phyloP scores from a whole-genome alignment of 2,329 filamentous ascomycete species.

The Colletotrichum sp. region DNA sequence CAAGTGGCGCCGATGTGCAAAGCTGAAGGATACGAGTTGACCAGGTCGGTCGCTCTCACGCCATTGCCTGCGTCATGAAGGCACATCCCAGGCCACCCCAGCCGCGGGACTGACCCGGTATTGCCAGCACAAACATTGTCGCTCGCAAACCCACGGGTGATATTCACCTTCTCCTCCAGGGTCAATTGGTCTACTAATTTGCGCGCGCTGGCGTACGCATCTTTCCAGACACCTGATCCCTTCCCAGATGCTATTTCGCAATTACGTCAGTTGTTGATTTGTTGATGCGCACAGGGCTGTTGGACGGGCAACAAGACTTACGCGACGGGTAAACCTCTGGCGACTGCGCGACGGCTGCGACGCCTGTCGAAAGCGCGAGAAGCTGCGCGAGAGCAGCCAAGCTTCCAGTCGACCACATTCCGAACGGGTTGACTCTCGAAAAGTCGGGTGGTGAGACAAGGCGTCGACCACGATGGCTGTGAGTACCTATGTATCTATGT shows the following conservation, averaged over 20 bases:
- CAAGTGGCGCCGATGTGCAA: conserved; percentile 56
- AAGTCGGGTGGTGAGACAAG: neutral
- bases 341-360: neutral
- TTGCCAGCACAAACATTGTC: conserved; percentile 52
- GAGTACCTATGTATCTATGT: neutral
- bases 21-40: conserved; percentile 52
- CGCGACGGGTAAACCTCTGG: neutral
- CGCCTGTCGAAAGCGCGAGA: neutral
- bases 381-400: neutral
- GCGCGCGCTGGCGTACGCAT: conserved; percentile 63
- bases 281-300: neutral
- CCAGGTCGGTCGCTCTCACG: conserved; percentile 51
- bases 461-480: neutral
- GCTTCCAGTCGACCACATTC: neutral
- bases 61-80: conserved; percentile 56
- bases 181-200: conserved; percentile 66
- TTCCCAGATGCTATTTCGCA: neutral
- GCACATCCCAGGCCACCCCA: conserved; percentile 53
- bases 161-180: conserved; percentile 66
- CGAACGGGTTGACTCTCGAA: neutral
- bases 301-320: neutral
- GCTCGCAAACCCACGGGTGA: conserved; percentile 37
- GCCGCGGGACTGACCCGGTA: conserved; percentile 49
- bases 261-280: neutral
- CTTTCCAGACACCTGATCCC: conserved; percentile 49